Evolutionary conservation across 2,329 filamentous ascomycete species (phyloP).

Genomic region (Blastomyces gilchristii): DNA sequence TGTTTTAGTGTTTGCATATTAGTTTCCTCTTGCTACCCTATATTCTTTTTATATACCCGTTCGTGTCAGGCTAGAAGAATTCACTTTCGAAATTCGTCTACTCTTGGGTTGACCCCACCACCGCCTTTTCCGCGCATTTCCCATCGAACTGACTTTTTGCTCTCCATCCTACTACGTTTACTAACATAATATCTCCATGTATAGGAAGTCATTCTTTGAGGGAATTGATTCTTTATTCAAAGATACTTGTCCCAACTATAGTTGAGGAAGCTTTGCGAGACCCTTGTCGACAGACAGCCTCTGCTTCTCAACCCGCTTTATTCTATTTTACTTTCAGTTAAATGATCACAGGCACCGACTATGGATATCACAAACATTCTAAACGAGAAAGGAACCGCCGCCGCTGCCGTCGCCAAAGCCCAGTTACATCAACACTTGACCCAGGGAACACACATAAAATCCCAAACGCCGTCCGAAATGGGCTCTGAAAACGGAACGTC

Average conservation of each 20-base stretch:
- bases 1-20: not conserved
- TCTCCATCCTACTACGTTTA: not conserved
- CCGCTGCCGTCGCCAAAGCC: conserved; percentile 35
- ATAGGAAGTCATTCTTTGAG: not conserved
- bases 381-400: conserved; percentile 39
- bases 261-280: not conserved
- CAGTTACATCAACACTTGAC: conserved; percentile 35
- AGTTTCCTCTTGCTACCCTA: not conserved
- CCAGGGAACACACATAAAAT: conserved; percentile 31
- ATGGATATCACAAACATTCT: conserved; percentile 46
- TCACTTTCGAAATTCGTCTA: no score
- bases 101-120: no score
- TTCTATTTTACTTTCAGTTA: not conserved
- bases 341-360: conserved; percentile 16
- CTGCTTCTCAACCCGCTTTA: not conserved
- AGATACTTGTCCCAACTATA: not conserved
- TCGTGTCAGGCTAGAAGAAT: not conserved
- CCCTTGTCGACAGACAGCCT: not conserved
- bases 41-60: not conserved
- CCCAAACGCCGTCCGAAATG: conserved; percentile 42
- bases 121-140: no score
- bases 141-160: not conserved
- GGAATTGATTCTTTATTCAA: not conserved
- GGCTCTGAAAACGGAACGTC: conserved; percentile 50
- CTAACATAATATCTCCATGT: not conserved